Base-by-base conservation (phyloP, 176 grass and related monocot species). In the Alloteropsis semialata region DNA sequence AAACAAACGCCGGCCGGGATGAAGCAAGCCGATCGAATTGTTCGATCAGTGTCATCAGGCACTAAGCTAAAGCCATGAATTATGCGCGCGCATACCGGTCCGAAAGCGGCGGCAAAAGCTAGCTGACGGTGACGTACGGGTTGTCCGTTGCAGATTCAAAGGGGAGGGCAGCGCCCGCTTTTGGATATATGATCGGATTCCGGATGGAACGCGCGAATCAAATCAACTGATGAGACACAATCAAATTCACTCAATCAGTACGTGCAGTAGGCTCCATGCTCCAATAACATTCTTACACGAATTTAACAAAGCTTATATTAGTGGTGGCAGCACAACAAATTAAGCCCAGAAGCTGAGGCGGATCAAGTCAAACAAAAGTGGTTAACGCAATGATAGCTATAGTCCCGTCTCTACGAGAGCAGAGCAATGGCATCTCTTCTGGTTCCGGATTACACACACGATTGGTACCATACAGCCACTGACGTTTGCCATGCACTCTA, bases 41-140 rank as follows among this genome's bases (percentile, higher is more conserved):
- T 56, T 72, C 36, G 83, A 77, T 85, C 77, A 29, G 88, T 53
- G 83, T 86, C 88, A 90, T n/a, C 78, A 22, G 16, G 27, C 88
- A 86, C 78, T 82, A 72, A 86, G 43, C 63, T 89, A 85, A 82
- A 89, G 82, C 36, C 37, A 6, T 28, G 83, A 71, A 85, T 85
- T 84, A 84, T 84, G 61, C 42, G 77, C 68, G 12, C 38, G 75
- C 66, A 5, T 19, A 32, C 11, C 65, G 65, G n/a, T 64, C 46
- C 7, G 22, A 80, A 84, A 79, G 48, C 64, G 41, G 66, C 60
- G 14, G 56, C 74, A 80, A 85, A 84, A 55, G 51, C 29, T 16
- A 27, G 24, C 29, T 22, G 64, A 89, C 6, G 7, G 11, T 4
- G 83, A 82, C 71, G 33, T 49, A 6, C 55, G 55, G 53, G 9